Percentiles rank a stretch among this genome's conserved stretches.
Conservation (phyloP, 805 yeast genomes). For the Candida coquimbonensis region DNA sequence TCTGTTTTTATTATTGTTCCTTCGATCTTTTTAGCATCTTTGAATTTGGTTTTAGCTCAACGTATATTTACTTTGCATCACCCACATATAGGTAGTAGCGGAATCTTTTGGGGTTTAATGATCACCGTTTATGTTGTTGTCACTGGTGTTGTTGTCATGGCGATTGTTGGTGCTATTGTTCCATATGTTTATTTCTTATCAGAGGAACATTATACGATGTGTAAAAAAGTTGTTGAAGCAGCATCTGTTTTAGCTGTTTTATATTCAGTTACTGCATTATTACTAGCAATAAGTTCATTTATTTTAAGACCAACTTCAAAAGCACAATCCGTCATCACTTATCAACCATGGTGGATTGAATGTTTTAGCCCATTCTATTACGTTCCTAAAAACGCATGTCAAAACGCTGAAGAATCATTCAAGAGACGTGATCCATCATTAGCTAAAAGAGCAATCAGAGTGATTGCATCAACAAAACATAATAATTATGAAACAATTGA, state of each 20-base stretch:
- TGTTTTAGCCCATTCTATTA: constrained; percentile 52
- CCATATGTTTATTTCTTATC: constrained; percentile 54
- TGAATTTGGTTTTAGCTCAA: constrained; percentile 61
- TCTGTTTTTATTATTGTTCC: constrained; percentile 52
- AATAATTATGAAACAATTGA: constrained; percentile 28
- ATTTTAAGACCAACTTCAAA: constrained; percentile 45
- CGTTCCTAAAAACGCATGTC: constrained; percentile 46
- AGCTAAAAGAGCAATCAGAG: constrained; percentile 29
- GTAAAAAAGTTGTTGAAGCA: constrained; percentile 48
- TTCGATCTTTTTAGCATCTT: constrained; percentile 48
- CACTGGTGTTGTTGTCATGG: constrained; percentile 54
- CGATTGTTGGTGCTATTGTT: constrained; percentile 53
- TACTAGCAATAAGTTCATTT: constrained; percentile 44
- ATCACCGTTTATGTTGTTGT: constrained; percentile 45
- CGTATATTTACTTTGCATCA: constrained; percentile 73
- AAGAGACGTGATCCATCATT: constrained; percentile 36
- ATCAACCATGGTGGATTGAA: constrained; percentile 77
- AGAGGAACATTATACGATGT: constrained; percentile 37
- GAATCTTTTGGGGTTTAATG: constrained; percentile 45
- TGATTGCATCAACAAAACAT: constrained; percentile 50
- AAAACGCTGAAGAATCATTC: constrained; percentile 40
- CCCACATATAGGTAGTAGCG: constrained; percentile 57
- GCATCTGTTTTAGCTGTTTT: constrained; percentile 39
- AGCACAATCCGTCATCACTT: constrained; percentile 46
- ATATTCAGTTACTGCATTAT: constrained; percentile 48